These are phyloP conservation scores for Fusarium camptoceras DNA, from an alignment of 2,329 filamentous ascomycete species.

Conservation along the genomic window DNA sequence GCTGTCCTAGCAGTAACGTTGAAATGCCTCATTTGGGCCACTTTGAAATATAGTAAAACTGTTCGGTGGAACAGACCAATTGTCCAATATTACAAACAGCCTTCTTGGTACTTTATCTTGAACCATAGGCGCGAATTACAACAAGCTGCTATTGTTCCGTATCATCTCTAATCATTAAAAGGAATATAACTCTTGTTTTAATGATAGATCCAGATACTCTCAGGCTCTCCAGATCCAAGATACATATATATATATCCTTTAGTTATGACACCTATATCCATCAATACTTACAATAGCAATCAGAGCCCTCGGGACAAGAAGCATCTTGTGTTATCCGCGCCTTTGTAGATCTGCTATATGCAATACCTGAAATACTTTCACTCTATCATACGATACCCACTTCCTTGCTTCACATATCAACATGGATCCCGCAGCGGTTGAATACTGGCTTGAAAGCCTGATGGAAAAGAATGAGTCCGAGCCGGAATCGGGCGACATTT, in stretches of 20 bases:
- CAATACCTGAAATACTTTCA: neutral
- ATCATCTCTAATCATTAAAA: too few species aligned
- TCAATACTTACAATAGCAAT: fast-evolving
- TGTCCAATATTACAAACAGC: neutral
- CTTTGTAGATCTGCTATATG: neutral
- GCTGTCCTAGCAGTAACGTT: neutral
- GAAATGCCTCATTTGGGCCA: neutral
- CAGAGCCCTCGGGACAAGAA: neutral
- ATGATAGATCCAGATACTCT: neutral
- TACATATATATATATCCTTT: neutral
- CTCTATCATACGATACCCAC: neutral
- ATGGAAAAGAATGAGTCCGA: neutral
- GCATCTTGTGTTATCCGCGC: neutral
- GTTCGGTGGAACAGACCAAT: neutral
- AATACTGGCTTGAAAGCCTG: neutral
- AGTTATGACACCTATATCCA: neutral
- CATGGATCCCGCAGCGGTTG: neutral
- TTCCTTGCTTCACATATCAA: neutral
- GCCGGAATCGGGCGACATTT: neutral
- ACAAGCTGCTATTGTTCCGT: neutral
- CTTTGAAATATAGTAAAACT: neutral
- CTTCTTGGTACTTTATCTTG: neutral
- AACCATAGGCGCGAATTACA: fast-evolving
- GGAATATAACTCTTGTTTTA: neutral
- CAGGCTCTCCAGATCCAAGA: neutral